Evolutionary conservation across 73 alveolate species (phyloP).

Genomic region (Paramecium sonneborni): DNA sequence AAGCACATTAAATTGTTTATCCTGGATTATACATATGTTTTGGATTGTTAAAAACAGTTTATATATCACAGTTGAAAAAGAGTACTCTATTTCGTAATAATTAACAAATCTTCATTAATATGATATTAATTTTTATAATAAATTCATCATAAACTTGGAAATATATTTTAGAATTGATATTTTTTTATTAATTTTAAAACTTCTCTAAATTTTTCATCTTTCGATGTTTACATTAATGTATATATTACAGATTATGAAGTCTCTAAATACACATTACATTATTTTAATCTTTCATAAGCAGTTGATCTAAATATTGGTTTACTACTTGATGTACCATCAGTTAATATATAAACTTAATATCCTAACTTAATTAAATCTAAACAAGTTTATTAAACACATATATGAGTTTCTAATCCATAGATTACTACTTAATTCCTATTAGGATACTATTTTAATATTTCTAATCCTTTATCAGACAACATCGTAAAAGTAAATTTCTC

Average conservation of each 20-base stretch:
- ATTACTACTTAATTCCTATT: neutral
- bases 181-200: constrained; percentile 29
- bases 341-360: constrained; percentile 47
- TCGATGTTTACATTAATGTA: constrained; percentile 2
- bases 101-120: neutral
- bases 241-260: constrained; percentile 29
- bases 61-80: neutral
- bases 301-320: constrained; percentile 37
- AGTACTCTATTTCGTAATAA: neutral
- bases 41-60: neutral
- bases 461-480: neutral
- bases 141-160: constrained; percentile 40
- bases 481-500: neutral
- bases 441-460: neutral
- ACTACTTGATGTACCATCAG: constrained; percentile 64
- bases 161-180: neutral
- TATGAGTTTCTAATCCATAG: neutral
- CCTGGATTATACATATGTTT: constrained; percentile 10
- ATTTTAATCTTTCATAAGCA: constrained; percentile 55
- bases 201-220: constrained; percentile 5
- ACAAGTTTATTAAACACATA: constrained; percentile 1
- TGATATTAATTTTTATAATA: neutral
- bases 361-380: neutral
- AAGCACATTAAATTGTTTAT: neutral
- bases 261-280: constrained; percentile 6